Conservation (phyloP, 163 green algal genomes). For the Coccomyxa subellipsoidea region DNA sequence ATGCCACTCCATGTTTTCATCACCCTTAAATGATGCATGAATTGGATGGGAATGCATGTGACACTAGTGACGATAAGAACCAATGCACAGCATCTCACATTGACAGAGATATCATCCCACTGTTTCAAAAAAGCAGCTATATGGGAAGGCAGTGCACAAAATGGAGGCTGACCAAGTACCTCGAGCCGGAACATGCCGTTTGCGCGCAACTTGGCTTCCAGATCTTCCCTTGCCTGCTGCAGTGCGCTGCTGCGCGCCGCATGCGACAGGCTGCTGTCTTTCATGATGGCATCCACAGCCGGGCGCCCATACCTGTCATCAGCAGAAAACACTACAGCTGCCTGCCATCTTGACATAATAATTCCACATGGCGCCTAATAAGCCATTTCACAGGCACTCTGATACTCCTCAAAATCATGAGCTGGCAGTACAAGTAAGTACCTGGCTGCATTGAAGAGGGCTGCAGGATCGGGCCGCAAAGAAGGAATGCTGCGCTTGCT, state of each 20-base stretch:
- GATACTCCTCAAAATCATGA: no score
- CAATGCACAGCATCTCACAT: no score
- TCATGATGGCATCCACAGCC: neutral
- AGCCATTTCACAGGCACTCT: no score
- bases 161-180: no score
- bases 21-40: neutral
- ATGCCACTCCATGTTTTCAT: no score
- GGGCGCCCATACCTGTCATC: neutral
- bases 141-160: no score
- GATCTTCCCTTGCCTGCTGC: neutral
- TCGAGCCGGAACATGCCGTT: neutral
- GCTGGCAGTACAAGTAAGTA: no score
- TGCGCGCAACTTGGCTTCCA: conserved; percentile 27
- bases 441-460: neutral
- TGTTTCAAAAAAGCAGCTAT: no score
- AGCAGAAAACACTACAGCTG: conserved; percentile 1
- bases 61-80: no score
- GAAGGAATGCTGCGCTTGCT: neutral
- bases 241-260: neutral
- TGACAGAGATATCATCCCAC: no score
- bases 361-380: no score
- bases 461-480: neutral
- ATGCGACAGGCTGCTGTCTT: neutral
- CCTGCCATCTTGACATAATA: no score
- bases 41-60: neutral